These are phyloP conservation scores for Exophiala sp. DNA, from an alignment of 2,329 filamentous ascomycete species.

Conservation along the genomic window DNA sequence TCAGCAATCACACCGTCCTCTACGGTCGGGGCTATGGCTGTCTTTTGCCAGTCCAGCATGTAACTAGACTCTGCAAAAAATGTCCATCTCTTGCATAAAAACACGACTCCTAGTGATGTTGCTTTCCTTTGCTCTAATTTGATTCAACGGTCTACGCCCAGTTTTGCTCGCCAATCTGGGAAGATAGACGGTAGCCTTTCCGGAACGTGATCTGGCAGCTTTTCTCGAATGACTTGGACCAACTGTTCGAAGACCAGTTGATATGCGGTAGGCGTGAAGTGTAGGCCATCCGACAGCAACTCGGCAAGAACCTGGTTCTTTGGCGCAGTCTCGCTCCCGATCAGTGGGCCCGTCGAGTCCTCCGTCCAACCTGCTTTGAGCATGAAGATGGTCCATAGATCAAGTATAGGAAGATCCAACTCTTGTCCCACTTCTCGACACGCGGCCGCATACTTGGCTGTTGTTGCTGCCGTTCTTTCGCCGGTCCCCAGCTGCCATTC, in stretches of 20 bases:
- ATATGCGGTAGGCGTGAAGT: constrained; percentile 54
- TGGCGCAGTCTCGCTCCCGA: constrained; percentile 54
- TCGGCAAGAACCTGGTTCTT: constrained; percentile 45
- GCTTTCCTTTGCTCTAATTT: not conserved
- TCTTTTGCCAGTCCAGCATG: constrained; percentile 6
- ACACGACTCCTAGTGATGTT: too few species aligned
- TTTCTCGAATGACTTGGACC: constrained; percentile 45
- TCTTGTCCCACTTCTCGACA: constrained; percentile 56
- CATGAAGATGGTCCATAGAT: constrained; percentile 77
- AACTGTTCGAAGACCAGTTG: constrained; percentile 50
- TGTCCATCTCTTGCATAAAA: constrained; percentile 13
- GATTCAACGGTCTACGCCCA: not conserved
- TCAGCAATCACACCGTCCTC: not conserved
- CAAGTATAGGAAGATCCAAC: constrained; percentile 58
- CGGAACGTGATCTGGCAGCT: constrained; percentile 52
- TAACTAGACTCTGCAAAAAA: constrained; percentile 20
- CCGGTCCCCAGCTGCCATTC: constrained; percentile 59
- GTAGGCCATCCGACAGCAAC: constrained; percentile 43
- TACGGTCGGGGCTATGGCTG: constrained; percentile 6
- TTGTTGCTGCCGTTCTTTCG: constrained; percentile 54
- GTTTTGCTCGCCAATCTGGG: constrained; percentile 43
- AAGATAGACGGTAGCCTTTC: constrained; percentile 49
- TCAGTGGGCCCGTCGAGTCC: constrained; percentile 41
- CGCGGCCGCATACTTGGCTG: constrained; percentile 60
- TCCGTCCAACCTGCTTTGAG: constrained; percentile 51